Conservation (phyloP, 257 asterid species). For the Solanum okadae region DNA sequence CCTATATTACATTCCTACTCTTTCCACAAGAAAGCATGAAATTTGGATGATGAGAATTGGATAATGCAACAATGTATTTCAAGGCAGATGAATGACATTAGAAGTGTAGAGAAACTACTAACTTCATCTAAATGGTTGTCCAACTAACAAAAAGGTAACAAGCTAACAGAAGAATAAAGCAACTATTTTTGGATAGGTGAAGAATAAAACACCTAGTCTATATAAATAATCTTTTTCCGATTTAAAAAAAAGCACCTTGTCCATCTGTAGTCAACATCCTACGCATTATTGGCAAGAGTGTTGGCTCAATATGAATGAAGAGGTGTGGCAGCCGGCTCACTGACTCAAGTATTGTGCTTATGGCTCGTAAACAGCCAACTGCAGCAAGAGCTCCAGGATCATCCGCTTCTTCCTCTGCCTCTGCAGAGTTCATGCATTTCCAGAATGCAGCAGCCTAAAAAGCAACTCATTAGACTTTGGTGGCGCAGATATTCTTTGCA, state of each 20-base stretch:
- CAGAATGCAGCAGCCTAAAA: conserved; percentile 95
- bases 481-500: neutral
- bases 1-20: neutral
- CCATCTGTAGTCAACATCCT: conserved; percentile 97
- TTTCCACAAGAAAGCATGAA: neutral
- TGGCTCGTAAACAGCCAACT: conserved; percentile 98
- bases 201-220: neutral
- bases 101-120: neutral
- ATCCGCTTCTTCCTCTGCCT: conserved; percentile 93
- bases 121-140: neutral
- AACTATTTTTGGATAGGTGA: conserved; percentile 29
- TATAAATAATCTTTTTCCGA: neutral
- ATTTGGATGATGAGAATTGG: neutral
- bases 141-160: neutral
- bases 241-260: conserved; percentile 42
- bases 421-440: conserved; percentile 92
- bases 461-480: neutral
- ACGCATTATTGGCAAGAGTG: conserved; percentile 86
- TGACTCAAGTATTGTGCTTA: conserved; percentile 97
- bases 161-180: neutral
- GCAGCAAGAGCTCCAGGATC: conserved; percentile 99
- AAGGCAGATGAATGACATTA: neutral
- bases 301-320: conserved; percentile 81
- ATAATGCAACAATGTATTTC: neutral
- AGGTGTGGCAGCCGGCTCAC: conserved; percentile 86